Base-by-base conservation (phyloP, 768 basidiomycete genomes). In the Mycena leptocephala region DNA sequence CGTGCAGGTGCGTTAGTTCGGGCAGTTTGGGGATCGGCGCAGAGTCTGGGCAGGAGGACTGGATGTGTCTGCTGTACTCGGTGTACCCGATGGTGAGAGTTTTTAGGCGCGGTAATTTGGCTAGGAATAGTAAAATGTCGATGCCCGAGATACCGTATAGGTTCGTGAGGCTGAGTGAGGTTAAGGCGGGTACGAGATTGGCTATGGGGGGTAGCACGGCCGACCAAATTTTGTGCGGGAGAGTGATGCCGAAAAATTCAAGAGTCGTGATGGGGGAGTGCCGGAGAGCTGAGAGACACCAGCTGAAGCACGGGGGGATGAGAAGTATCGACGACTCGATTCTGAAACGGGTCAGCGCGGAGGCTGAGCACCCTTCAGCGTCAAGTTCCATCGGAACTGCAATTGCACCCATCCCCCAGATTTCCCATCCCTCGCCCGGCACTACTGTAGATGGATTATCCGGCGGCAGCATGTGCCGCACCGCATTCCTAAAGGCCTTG, bases 31-130 rank as follows among this genome's bases (percentile, higher is more conserved):
- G 74, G 5, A 69, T 37, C 30, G 74, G 74, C 24, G 37, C 74
- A 14, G 74, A 73, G 56, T 75, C 77, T 37, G 77, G 74, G 28
- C 62, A 78, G 16, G 74, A 48, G 8, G 71, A 76, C 46, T 78
- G 77, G 32, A 73, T 53, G 24, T 33, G 67, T 18, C 66, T 41
- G 65, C 67, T 72, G 71, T 73, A 78, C 37, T 78, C 77, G 22
- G 77, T 78, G 48, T 78, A 76, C 2, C 77, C 74, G 41, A 78
- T 70, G 62, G 66, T 69, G 8, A 75, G 71, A 20, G 18, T 37
- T 30, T 64, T 69, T 2, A 78, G 74, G 24, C 58, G 71, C 5
- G 66, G 53, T 22, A 78, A 64, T 66, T 70, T 78, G 67, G 67
- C 55, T 33, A 78, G 43, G 61, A 76, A 75, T 3, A 70, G 65